Evolutionary conservation across 2,329 filamentous ascomycete species (phyloP).

Genomic region (Helotiales sp.): DNA sequence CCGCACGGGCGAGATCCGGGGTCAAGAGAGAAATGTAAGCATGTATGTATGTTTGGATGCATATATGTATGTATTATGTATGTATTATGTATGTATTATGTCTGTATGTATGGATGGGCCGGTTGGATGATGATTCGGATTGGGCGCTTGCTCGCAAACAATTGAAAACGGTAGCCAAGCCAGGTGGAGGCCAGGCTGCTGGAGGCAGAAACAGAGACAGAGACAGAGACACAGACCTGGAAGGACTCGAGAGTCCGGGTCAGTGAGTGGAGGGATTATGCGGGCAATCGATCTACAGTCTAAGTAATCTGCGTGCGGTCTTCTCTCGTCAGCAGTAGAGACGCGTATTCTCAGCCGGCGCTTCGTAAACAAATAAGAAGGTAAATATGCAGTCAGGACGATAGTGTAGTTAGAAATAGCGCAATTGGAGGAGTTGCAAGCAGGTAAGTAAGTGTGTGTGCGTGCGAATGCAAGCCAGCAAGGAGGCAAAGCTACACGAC

Average conservation of each 20-base stretch:
- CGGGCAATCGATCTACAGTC: conserved; percentile 8
- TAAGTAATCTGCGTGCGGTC: conserved; percentile 8
- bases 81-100: too few relatives aligned
- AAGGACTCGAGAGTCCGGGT: background rate
- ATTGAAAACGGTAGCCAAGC: conserved; percentile 6
- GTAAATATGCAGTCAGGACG: background rate
- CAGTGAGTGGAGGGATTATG: conserved; percentile 1
- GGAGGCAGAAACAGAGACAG: background rate
- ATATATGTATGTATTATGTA: too few relatives aligned
- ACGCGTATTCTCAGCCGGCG: background rate
- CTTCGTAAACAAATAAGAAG: background rate
- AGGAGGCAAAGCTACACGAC: background rate
- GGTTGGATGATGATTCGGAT: background rate
- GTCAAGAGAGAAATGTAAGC: too few relatives aligned
- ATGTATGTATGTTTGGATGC: too few relatives aligned
- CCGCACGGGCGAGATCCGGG: background rate
- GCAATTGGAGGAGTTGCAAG: background rate
- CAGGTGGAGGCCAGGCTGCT: background rate
- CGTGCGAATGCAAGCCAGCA: background rate
- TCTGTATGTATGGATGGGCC: too few relatives aligned
- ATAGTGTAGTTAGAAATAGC: conserved; percentile 1
- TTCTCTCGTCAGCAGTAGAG: conserved; percentile 17
- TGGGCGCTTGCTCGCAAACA: background rate
- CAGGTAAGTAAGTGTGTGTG: too few relatives aligned
- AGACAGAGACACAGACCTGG: background rate